phyloP scores from a whole-genome alignment of 768 basidiomycete genomes.

The Kwoniella mangroviensis region DNA sequence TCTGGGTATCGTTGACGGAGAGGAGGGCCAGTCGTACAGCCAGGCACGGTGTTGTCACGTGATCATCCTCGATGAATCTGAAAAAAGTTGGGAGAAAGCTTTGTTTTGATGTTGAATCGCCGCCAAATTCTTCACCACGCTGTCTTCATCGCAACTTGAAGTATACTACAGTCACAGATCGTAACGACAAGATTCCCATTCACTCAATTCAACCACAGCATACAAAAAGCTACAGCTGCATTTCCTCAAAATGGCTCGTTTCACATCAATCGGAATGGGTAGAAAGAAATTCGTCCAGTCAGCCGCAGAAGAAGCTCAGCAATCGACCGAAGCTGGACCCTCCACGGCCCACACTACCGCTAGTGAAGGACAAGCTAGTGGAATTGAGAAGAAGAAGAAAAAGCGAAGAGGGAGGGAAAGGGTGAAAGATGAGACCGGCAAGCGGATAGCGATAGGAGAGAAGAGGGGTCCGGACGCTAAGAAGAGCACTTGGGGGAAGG shows the following conservation, averaged over 20 bases:
- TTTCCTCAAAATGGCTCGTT: conserved; percentile 46
- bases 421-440: conserved; percentile 54
- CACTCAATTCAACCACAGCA: no score
- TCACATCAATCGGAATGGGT: conserved; percentile 55
- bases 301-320: conserved; percentile 48
- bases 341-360: conserved; percentile 13
- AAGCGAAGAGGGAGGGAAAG: conserved; percentile 58
- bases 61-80: not conserved
- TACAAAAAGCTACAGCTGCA: not conserved
- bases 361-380: conserved; percentile 49
- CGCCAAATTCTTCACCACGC: not conserved
- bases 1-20: not conserved
- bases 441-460: conserved; percentile 27
- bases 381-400: conserved; percentile 64
- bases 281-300: conserved; percentile 47
- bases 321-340: conserved; percentile 21
- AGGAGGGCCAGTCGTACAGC: no score
- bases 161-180: no score
- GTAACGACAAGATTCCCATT: no score
- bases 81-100: conserved; percentile 14
- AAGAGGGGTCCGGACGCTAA: conserved; percentile 41
- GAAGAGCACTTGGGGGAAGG: conserved; percentile 43
- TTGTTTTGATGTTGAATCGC: not conserved
- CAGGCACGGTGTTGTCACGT: conserved; percentile 12
- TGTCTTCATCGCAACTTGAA: no score